Evolutionary conservation across 768 basidiomycete genomes (phyloP).

Genomic region (Lentinula edodes): DNA sequence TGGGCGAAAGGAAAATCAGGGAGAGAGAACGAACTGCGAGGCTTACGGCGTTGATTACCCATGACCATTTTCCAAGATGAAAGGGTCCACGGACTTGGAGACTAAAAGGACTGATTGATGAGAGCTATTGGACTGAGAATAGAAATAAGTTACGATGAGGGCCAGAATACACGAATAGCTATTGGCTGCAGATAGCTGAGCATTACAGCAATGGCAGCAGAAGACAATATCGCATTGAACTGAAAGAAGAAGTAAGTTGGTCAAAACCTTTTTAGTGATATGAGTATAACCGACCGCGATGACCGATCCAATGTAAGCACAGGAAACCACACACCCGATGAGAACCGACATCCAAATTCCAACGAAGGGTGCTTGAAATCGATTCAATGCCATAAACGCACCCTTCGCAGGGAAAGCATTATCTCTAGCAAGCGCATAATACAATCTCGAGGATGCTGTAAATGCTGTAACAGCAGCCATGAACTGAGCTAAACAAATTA

Average conservation of each 20-base stretch:
- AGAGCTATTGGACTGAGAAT: background rate
- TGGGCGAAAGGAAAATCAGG: too few relatives aligned
- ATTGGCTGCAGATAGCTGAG: conserved; percentile 54
- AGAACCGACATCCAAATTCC: conserved; percentile 53
- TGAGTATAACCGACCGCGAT: conserved; percentile 38
- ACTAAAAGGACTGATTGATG: conserved; percentile 20
- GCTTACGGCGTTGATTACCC: conserved; percentile 43
- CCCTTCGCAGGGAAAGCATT: conserved; percentile 43
- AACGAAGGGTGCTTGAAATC: conserved; percentile 47
- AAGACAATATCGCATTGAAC: conserved; percentile 55
- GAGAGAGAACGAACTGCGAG: conserved; percentile 29
- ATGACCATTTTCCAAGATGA: conserved; percentile 45
- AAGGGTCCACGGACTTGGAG: conserved; percentile 45
- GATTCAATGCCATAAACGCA: conserved; percentile 44
- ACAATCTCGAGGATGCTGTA: conserved; percentile 50
- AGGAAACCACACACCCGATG: conserved; percentile 48
- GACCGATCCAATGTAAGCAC: conserved; percentile 51
- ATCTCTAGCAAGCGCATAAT: conserved; percentile 53
- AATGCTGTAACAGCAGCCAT: conserved; percentile 55
- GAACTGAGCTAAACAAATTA: conserved; percentile 44
- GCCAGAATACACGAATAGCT: conserved; percentile 54
- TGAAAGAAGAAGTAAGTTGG: conserved; percentile 7
- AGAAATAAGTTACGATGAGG: conserved; percentile 32
- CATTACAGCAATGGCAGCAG: conserved; percentile 54
- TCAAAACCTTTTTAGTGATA: background rate